Conservation (phyloP, 2,329 filamentous ascomycete genomes). For the Cadophora sp. region DNA sequence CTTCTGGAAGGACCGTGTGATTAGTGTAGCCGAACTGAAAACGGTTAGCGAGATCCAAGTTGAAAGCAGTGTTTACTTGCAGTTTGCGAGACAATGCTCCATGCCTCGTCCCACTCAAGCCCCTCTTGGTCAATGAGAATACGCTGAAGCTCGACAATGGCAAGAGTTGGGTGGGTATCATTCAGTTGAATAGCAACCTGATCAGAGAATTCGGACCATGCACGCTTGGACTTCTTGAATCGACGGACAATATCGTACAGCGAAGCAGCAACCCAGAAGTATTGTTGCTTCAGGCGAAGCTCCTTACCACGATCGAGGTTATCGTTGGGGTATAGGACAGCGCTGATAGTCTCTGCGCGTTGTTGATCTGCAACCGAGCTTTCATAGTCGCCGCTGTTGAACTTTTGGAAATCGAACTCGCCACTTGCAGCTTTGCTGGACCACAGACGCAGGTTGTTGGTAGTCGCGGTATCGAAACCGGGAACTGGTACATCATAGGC, state of each 20-base stretch:
- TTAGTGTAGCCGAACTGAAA: constrained; percentile 89
- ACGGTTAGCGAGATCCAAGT: constrained; percentile 17
- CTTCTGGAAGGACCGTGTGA: constrained; percentile 96
- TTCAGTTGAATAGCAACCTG: constrained; percentile 98
- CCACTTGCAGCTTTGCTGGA: constrained; percentile 96
- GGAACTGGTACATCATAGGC: constrained; percentile 94
- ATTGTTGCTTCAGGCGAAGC: constrained; percentile 97
- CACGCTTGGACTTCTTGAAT: constrained; percentile 95
- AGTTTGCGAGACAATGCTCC: constrained; percentile 77
- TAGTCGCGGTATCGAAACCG: constrained; percentile 86
- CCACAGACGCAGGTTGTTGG: constrained; percentile 97
- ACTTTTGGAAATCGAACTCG: constrained; percentile 99
- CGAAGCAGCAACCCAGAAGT: constrained; percentile 99
- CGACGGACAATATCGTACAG: constrained; percentile 94
- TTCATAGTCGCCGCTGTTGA: constrained; percentile 98
- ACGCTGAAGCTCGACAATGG: constrained; percentile 93
- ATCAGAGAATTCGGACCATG: constrained; percentile 91
- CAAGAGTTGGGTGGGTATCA: constrained; percentile 95
- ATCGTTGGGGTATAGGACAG: constrained; percentile 96
- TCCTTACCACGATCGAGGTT: constrained; percentile 97
- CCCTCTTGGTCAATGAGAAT: constrained; percentile 90
- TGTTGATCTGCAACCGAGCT: constrained; percentile 96
- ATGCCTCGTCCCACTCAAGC: constrained; percentile 91
- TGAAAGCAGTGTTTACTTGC: constrained; percentile 50
- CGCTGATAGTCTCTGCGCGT: constrained; percentile 97